phyloP scores from a whole-genome alignment of 148 eudicot genomes.

The Rheum nobile region DNA sequence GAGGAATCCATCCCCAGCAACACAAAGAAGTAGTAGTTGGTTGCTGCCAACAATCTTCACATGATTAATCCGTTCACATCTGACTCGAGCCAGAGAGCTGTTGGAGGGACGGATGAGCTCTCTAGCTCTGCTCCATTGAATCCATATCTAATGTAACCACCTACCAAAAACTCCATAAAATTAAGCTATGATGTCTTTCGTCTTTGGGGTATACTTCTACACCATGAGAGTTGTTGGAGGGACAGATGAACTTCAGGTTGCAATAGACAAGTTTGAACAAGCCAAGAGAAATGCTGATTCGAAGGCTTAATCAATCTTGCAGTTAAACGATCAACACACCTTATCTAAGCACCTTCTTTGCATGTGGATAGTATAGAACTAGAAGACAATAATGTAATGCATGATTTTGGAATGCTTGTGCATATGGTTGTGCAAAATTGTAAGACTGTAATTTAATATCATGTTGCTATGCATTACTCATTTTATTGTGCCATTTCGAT shows the following conservation, averaged over 20 bases:
- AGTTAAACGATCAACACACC: neutral
- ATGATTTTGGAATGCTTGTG: neutral
- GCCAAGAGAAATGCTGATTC: too few relatives aligned
- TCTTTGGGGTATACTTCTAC: too few relatives aligned
- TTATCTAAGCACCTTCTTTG: neutral
- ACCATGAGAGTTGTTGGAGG: too few relatives aligned
- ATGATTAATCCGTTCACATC: slow-evolving; percentile 1
- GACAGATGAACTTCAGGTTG: too few relatives aligned
- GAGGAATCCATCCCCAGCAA: too few relatives aligned
- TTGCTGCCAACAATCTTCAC: neutral
- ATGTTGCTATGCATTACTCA: neutral
- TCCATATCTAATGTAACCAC: neutral
- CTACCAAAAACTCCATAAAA: neutral
- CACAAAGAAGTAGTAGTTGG: neutral
- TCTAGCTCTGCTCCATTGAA: neutral
- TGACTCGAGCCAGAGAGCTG: neutral
- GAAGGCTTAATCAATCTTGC: too few relatives aligned
- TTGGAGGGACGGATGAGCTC: slow-evolving; percentile 29
- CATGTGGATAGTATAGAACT: neutral
- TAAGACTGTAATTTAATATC: neutral
- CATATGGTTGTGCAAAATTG: neutral
- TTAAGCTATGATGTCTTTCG: slow-evolving; percentile 36
- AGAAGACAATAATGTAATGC: neutral
- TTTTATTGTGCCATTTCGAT: too few relatives aligned
- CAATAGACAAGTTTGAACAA: too few relatives aligned